Evolutionary conservation across 768 basidiomycete genomes (phyloP), one percentile per base, ranked within the genome.

Genomic region (Russula dissimulans): DNA sequence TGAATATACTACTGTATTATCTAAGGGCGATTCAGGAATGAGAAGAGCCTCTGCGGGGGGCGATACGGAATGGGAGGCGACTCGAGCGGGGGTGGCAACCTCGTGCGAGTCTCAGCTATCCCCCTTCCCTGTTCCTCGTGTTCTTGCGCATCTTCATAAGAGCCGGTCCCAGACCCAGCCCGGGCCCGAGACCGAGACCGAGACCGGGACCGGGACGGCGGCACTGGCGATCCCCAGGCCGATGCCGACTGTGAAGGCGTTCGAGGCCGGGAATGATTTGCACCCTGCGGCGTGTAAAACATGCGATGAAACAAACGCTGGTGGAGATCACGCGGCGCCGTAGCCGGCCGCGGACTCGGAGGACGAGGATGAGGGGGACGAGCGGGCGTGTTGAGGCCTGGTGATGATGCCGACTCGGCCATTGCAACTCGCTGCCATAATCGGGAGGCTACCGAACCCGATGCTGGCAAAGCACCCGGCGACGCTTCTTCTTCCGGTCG

Each of bases 71-170:
- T 36, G 15, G 60, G 50, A 9, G 55, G 18, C 18, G 18, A 12
- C 10, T 51, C 55, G 7, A 15, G 50, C 18, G 55, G 45, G 9
- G 60, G 60, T 12, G 60, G 55, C 44, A 61, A 57, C 34, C 60
- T 45, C 38, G 60, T 47, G 18, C 55, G 60, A 10, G 55, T 61
- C 55, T 61, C 60, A 7, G 50, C 49, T 56, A 61, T 61, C 38
- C 44, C 36, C 0, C 38, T 15, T 32, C n/a, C 44, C 9, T 12
- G 39, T 29, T 32, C 41, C 12, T 31, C 26, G 8, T 26, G 22
- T 26, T 26, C 22, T 26, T 26, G 22, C 22, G 22, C 22, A 26
- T 26, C 22, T 2, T 26, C 22, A 26, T 26, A 26, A 26, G 22
- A 26, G 22, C 22, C 22, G 22, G 22, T 26, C 22, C 22, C 22